These are phyloP conservation scores for Podospora didyma DNA, from an alignment of 495 filamentous ascomycete genomes.

Conservation along the genomic window DNA sequence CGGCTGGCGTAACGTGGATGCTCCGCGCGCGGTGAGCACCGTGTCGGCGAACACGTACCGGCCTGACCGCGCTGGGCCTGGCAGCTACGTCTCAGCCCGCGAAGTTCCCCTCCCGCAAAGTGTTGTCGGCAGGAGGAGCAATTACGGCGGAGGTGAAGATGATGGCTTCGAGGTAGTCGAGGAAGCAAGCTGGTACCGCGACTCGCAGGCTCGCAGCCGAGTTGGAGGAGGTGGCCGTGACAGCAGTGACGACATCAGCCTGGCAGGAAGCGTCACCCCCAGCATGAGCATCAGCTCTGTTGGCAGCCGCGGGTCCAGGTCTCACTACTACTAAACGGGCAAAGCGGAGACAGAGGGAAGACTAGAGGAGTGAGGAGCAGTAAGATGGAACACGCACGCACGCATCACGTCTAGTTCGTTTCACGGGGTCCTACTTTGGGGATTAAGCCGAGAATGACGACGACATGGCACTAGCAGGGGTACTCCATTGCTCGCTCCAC, in stretches of 20 bases:
- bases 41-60: conserved; percentile 3
- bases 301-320: conserved; percentile 9
- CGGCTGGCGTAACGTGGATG: neutral
- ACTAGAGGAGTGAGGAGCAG: neutral
- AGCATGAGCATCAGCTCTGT: conserved; percentile 25
- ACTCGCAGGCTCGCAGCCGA: neutral
- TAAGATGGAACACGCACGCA: neutral
- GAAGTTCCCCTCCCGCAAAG: conserved; percentile 12
- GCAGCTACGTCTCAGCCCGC: conserved; percentile 14
- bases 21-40: neutral
- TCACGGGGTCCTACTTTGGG: neutral
- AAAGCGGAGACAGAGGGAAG: neutral
- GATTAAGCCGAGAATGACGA: neutral
- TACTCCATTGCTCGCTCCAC: no score
- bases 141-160: conserved; percentile 12
- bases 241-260: conserved; percentile 11
- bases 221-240: conserved; percentile 1
- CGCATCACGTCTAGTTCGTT: neutral
- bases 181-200: neutral
- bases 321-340: neutral
- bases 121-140: neutral
- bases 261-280: conserved; percentile 17
- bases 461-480: no score
- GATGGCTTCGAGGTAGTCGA: neutral
- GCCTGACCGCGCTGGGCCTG: conserved; percentile 2